A percentile compares a stretch with the other conserved stretches of the same genome.
Conservation (phyloP, 169 alveolate species). For the Plasmodium falciparum region DNA sequence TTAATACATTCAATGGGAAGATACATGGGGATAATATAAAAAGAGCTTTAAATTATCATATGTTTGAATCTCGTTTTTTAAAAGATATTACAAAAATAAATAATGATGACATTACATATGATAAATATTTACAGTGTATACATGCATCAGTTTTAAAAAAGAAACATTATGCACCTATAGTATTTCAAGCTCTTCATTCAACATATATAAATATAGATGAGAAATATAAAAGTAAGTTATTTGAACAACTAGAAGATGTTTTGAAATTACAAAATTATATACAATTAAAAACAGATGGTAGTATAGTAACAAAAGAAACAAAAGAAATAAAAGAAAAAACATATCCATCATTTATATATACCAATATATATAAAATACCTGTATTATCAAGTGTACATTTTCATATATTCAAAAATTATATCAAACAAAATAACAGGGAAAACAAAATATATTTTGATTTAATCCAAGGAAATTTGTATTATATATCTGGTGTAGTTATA, state of each 20-base stretch:
- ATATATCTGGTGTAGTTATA: constrained; percentile 46
- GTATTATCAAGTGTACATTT: constrained; percentile 50
- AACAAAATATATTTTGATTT: constrained; percentile 48
- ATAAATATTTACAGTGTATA: constrained; percentile 21
- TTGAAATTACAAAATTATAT: constrained; percentile 11
- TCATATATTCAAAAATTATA: constrained; percentile 16
- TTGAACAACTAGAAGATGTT: constrained; percentile 32
- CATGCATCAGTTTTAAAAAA: constrained; percentile 8
- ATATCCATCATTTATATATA: constrained; percentile 71
- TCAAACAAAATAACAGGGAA: constrained; percentile 5
- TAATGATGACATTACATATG: not conserved
- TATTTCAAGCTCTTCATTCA: constrained; percentile 51
- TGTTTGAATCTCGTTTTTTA: constrained; percentile 34
- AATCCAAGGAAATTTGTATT: constrained; percentile 53
- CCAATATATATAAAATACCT: constrained; percentile 61
- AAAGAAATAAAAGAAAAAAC: not conserved
- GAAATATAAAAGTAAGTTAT: constrained; percentile 43
- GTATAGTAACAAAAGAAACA: not conserved
- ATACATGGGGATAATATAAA: constrained; percentile 10
- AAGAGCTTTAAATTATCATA: constrained; percentile 24
- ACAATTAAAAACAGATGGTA: constrained; percentile 1
- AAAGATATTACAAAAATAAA: constrained; percentile 13
- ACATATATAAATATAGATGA: constrained; percentile 57
- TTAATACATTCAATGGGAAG: constrained; percentile 12
- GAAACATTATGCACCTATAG: constrained; percentile 36